Base-by-base conservation (phyloP, 163 green algal species). In the Prototheca cutis region DNA sequence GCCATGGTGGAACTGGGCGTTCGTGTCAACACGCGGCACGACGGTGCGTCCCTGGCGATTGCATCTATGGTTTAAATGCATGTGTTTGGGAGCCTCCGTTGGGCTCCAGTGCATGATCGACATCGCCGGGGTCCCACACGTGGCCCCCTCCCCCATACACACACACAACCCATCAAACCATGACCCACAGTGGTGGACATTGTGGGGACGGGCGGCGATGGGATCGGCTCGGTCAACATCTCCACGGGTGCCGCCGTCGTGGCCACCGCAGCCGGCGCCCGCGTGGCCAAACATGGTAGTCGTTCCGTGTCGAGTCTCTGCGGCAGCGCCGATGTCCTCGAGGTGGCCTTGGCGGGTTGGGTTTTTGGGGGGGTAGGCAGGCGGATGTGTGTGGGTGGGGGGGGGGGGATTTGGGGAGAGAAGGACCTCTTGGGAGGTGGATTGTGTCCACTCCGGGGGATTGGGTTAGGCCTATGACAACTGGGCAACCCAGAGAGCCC, bases 211-310 rank as follows among this genome's bases (percentile, higher is more conserved):
- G 93, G 93, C 28, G 93, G 93, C 19, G 93, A 99, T 71, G 85
- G 86, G 71, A 95, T 95, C 53, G 91, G 92, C 45, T 95, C 85
- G 15, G 90, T 99, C 47, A 99, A 99, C 81, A 99, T 99, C 65
- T 94, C 80, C 28, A 99, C 93, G 1, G 93, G 93, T 4, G 84
- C 93, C 6, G 90, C 74, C 53, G 78, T 99, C n/a, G 58, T 99
- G 7, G 89, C 90, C 29, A 93, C 93, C 8, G 91, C 90, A 2
- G 94, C 91, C n/a, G 93, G 93, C 8, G 92, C 88, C 2, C 82
- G 83, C 33, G 90, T 99, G 15, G 90, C 90, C 56, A 98, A 97
- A 80, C 93, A 98, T 58, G 93, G 93, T 62, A 95, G 82, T 61
- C 79, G 93, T 3, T 94, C 85, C 25, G 90, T 97, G 48, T 96